Conservation (phyloP, 805 yeast species). For the Wickerhamiella hasegawae region DNA sequence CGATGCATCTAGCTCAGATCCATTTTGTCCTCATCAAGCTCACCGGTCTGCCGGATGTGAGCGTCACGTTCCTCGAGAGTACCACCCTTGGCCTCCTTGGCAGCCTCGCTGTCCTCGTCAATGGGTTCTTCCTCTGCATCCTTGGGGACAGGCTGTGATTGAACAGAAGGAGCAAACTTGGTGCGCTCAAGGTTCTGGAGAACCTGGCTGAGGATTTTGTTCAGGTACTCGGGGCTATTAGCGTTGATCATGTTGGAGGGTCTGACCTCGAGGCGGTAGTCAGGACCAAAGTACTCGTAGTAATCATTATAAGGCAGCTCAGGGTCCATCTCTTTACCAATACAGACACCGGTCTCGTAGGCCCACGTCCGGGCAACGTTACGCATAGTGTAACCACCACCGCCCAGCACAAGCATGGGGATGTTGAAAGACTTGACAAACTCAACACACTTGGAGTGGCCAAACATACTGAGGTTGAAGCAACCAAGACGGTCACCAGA, state of each 20-base stretch:
- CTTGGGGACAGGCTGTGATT: conserved; percentile 73
- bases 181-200: conserved; percentile 69
- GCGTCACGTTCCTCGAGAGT: conserved; percentile 73
- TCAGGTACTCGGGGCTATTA: conserved; percentile 80
- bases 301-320: conserved; percentile 87
- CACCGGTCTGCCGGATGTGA: conserved; percentile 52
- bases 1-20: conserved; percentile 8
- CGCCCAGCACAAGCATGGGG: conserved; percentile 85
- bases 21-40: conserved; percentile 49
- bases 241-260: conserved; percentile 96
- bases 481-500: conserved; percentile 90
- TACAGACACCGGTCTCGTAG: conserved; percentile 73
- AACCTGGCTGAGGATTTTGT: conserved; percentile 65
- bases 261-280: conserved; percentile 77
- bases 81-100: conserved; percentile 84
- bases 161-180: conserved; percentile 95
- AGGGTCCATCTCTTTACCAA: conserved; percentile 34
- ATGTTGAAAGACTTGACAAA: conserved; percentile 76
- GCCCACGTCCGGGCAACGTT: conserved; percentile 94
- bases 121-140: conserved; percentile 81
- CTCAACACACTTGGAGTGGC: conserved; percentile 91
- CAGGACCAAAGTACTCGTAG: conserved; percentile 95
- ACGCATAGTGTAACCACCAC: conserved; percentile 96
- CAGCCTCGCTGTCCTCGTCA: conserved; percentile 65
- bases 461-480: conserved; percentile 79